These are phyloP conservation scores for Ceratocystis eucalypticola DNA, from an alignment of 2,329 filamentous ascomycete species.

Conservation along the genomic window DNA sequence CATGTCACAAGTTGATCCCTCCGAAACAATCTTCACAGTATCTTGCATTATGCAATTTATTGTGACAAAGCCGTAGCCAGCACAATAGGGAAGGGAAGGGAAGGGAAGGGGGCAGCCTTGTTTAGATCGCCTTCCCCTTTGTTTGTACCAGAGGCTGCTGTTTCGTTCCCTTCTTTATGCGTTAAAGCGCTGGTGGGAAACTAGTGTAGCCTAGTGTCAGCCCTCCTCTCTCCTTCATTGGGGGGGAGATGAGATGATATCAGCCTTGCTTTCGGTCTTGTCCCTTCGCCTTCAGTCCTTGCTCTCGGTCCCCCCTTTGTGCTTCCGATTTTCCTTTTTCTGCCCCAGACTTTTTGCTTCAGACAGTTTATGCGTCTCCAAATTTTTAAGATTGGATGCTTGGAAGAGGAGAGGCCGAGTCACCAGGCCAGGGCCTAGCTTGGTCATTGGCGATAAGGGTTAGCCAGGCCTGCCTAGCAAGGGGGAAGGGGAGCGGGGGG, in stretches of 20 bases:
- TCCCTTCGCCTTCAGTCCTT: not conserved
- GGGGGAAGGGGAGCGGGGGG: too few species aligned
- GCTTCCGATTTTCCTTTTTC: not conserved
- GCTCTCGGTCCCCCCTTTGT: not conserved
- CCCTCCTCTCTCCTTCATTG: not conserved
- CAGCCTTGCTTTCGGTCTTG: conserved; percentile 1
- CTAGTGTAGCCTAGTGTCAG: not conserved
- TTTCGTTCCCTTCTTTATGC: not conserved
- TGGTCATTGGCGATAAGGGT: not conserved
- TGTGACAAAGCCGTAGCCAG: not conserved
- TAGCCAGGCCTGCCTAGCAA: not conserved
- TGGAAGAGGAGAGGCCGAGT: not conserved
- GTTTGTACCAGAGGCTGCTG: not conserved
- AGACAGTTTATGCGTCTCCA: not conserved
- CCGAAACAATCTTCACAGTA: not conserved
- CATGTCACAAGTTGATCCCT: not conserved
- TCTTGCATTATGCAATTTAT: not conserved
- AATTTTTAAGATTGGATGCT: not conserved
- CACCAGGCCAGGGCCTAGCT: not conserved
- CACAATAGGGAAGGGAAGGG: too few species aligned
- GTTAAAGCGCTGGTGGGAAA: not conserved
- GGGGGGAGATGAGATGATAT: not conserved
- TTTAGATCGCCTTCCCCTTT: not conserved
- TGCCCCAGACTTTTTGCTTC: not conserved
- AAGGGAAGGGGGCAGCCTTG: too few species aligned